These are phyloP conservation scores for Pachyrhizus erosus DNA, from an alignment of 306 rosid species.

Conservation along the genomic window DNA sequence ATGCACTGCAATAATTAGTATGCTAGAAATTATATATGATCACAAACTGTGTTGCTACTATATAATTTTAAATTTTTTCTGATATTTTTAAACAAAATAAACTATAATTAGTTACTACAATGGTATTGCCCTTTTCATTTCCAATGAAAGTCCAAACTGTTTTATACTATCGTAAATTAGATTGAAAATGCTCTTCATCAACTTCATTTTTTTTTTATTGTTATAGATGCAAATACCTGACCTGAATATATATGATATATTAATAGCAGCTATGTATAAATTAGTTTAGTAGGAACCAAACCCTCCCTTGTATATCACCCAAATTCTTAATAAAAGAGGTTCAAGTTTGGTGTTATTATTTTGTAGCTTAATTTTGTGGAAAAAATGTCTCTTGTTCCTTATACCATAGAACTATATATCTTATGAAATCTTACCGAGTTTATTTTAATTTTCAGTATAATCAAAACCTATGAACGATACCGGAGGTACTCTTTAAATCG, in stretches of 20 bases:
- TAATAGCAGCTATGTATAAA: too few species aligned
- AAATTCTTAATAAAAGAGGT: background rate
- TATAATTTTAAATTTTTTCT: background rate
- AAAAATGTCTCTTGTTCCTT: background rate
- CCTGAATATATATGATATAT: background rate
- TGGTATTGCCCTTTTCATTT: background rate
- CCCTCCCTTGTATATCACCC: background rate
- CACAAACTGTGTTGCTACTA: background rate
- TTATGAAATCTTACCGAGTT: background rate
- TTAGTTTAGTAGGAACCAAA: background rate
- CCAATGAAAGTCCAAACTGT: background rate
- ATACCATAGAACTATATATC: background rate
- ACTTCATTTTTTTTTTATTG: background rate
- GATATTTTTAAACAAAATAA: too few species aligned
- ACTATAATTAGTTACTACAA: background rate
- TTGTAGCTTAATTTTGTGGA: background rate
- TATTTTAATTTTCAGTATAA: slow-evolving; percentile 42
- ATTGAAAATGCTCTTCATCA: background rate
- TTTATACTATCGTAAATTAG: too few species aligned
- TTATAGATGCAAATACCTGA: background rate
- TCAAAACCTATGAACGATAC: slow-evolving; percentile 81
- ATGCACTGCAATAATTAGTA: background rate
- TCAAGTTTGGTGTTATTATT: background rate
- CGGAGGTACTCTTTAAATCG: slow-evolving; percentile 64
- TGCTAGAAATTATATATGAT: background rate